A percentile compares a stretch with the other conserved stretches of the same genome.
Conservation (phyloP, 331 rosid species). For the Quercus tomentella region DNA sequence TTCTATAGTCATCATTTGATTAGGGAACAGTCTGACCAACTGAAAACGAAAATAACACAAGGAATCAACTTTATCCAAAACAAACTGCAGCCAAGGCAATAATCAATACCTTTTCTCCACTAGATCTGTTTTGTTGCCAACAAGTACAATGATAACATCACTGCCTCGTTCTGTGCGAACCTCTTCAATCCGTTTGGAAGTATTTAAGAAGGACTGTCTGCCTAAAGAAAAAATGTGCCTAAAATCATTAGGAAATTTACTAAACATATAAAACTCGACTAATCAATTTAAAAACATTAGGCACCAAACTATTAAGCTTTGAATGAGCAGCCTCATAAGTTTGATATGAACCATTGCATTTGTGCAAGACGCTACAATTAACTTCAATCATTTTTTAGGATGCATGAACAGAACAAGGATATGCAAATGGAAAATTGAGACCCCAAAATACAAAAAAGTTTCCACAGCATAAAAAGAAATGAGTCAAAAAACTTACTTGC, state of each 20-base stretch:
- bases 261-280: not conserved
- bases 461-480: not conserved
- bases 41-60: not conserved
- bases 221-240: conserved; percentile 19
- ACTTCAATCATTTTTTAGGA: not conserved
- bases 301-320: not conserved
- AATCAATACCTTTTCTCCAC: conserved; percentile 68
- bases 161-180: conserved; percentile 75
- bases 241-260: not conserved
- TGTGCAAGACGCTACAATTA: not conserved
- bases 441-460: not conserved
- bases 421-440: not conserved
- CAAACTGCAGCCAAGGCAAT: no score
- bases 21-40: not conserved
- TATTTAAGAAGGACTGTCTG: conserved; percentile 58
- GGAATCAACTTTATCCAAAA: not conserved
- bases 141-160: conserved; percentile 70
- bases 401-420: not conserved
- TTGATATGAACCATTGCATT: not conserved
- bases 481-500: conserved; percentile 53
- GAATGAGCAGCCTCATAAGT: not conserved
- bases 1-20: not conserved
- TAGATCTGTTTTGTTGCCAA: conserved; percentile 64
- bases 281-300: not conserved
- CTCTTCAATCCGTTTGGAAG: conserved; percentile 75